These are phyloP conservation scores for Salix koriyanagi DNA, from an alignment of 345 rosid genomes.

Conservation along the genomic window DNA sequence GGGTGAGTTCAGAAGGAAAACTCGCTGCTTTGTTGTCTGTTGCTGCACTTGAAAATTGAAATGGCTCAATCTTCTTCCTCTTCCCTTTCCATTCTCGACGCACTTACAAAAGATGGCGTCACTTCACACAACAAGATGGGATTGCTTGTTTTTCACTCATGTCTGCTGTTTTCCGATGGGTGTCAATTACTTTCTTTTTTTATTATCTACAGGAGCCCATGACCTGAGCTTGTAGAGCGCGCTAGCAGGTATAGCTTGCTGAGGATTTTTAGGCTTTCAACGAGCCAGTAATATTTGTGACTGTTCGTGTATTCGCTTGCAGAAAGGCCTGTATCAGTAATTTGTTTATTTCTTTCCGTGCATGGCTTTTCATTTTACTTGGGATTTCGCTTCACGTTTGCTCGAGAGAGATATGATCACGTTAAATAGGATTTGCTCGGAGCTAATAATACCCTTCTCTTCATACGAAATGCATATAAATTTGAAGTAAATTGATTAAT, in stretches of 20 bases:
- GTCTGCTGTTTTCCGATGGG: not conserved
- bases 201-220: not conserved
- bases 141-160: not conserved
- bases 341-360: not conserved
- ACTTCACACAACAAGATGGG: not conserved
- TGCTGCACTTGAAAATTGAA: not conserved
- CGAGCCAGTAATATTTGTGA: too few species aligned
- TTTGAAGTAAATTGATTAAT: conserved; percentile 4
- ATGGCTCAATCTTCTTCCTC: not conserved
- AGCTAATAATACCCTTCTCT: conserved; percentile 6
- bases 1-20: conserved; percentile 7
- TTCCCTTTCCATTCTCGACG: not conserved
- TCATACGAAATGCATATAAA: not conserved
- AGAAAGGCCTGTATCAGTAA: not conserved
- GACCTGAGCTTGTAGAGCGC: not conserved
- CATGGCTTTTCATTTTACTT: not conserved
- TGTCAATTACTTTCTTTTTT: not conserved
- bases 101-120: not conserved
- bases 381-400: too few species aligned
- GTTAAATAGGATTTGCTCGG: not conserved
- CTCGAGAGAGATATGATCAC: not conserved
- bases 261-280: not conserved
- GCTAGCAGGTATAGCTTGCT: not conserved
- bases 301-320: not conserved
- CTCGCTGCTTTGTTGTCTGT: conserved; percentile 1